Evolutionary conservation across 495 filamentous ascomycete species (phyloP).

Genomic region (Neurospora sp.): DNA sequence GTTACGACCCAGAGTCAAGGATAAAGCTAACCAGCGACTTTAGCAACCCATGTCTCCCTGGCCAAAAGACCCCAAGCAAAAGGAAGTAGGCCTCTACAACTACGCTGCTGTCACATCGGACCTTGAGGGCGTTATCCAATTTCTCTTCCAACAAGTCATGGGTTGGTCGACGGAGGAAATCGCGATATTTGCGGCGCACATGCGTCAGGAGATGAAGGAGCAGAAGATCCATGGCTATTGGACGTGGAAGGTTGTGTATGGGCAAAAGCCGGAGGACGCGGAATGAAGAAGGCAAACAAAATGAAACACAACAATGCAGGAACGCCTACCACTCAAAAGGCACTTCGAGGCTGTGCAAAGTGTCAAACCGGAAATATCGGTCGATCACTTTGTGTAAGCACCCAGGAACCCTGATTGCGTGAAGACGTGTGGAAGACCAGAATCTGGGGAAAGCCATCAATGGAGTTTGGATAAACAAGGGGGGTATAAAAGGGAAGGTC

Average conservation of each 20-base stretch:
- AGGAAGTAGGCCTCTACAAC: background rate
- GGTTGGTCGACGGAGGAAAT: background rate
- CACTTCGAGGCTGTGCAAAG: background rate
- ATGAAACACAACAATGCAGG: background rate
- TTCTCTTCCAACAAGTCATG: background rate
- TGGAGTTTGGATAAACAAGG: background rate
- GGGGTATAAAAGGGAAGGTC: background rate
- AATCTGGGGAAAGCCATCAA: background rate
- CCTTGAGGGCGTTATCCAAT: background rate
- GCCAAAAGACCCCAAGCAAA: background rate
- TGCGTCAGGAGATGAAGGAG: background rate
- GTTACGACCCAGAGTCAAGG: background rate
- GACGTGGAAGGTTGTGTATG: background rate
- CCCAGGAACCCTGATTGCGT: background rate
- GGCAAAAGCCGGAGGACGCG: background rate
- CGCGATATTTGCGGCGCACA: background rate
- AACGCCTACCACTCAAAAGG: background rate
- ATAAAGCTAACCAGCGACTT: background rate
- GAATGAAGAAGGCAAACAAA: background rate
- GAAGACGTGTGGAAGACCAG: background rate
- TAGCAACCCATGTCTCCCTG: background rate
- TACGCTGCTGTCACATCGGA: background rate
- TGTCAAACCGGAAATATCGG: background rate
- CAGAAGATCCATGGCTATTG: background rate
- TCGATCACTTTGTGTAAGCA: background rate